Base-by-base conservation (phyloP, 2,329 filamentous ascomycete species). In the Plenodomus biglobosus region DNA sequence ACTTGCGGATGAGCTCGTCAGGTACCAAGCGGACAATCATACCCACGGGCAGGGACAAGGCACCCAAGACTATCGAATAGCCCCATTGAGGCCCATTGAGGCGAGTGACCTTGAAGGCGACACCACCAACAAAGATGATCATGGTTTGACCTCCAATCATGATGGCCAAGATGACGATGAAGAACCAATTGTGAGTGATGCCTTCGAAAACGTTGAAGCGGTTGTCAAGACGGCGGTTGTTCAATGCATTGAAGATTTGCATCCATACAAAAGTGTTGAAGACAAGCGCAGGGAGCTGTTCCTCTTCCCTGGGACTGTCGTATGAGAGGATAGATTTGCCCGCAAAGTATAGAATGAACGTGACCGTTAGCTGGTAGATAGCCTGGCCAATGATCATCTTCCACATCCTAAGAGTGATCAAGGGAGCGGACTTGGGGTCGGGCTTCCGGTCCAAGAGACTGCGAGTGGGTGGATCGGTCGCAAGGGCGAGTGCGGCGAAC, bases 221-320 rank as follows among this genome's bases (percentile, higher is more conserved):
- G 74, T 97, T 97, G 72, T 97, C 92, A 45, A 97, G 80, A 11
- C 92, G 90, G 50, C 92, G 90, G 75, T 95, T 96, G 77, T 97
- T 97, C 82, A 95, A 89, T 68, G 95, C 88, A 74, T 97, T 97
- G 78, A 97, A 97, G 62, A 97, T 95, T 64, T 97, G 92, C 92
- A 97, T 96, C 92, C 92, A 97, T 44, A 96, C 92, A 68, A 97
- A 97, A 0, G 90, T 94, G 77, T 97, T 97, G 81, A 97, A 97
- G 7, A 97, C 88, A 40, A 97, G 80, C 2, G 91, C 95, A 46
- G 85, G 78, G 50, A 95, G 79, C 13, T 73, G 66, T 7, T 80
- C 68, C 27, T 75, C 62, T 22, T 78, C 73, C 3, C 73, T 69
- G 0, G 66, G 60, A 22, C 75, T 75, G 13, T 79, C 69, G 58